Conservation (phyloP, 345 rosid species). For the Murraya paniculata region DNA sequence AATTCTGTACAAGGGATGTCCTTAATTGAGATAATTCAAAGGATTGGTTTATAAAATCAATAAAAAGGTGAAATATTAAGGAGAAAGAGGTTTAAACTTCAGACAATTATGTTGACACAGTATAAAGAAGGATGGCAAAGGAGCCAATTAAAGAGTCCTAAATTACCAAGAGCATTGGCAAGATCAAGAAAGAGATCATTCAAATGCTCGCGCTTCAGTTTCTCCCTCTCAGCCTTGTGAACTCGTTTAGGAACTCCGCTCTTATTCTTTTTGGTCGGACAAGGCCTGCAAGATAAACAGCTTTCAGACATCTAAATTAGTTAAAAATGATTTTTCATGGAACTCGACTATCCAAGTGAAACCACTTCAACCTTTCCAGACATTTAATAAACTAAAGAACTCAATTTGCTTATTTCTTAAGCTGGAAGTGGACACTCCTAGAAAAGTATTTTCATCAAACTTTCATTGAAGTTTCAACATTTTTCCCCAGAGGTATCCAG, state of each 20-base stretch:
- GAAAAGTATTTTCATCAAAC: background rate
- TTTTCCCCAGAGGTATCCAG: background rate
- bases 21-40: slow-evolving; percentile 6
- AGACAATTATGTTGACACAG: background rate
- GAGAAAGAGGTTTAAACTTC: background rate
- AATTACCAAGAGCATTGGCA: slow-evolving; percentile 69
- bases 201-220: slow-evolving; percentile 90
- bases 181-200: slow-evolving; percentile 83
- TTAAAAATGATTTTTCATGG: background rate
- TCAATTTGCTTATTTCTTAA: background rate
- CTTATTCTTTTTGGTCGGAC: slow-evolving; percentile 39
- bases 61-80: background rate
- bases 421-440: background rate
- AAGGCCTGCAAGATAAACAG: slow-evolving; percentile 39
- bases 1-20: slow-evolving; percentile 40
- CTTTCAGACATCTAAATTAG: slow-evolving; percentile 1
- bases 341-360: background rate
- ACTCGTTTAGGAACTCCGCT: slow-evolving; percentile 72
- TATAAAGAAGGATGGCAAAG: background rate
- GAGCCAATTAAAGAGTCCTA: slow-evolving; percentile 3
- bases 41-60: background rate
- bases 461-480: background rate
- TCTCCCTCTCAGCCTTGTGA: slow-evolving; percentile 90
- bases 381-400: background rate
- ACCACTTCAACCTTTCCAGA: background rate